Conservation (phyloP, 2,329 filamentous ascomycete species). For the Monilinia aucupariae region DNA sequence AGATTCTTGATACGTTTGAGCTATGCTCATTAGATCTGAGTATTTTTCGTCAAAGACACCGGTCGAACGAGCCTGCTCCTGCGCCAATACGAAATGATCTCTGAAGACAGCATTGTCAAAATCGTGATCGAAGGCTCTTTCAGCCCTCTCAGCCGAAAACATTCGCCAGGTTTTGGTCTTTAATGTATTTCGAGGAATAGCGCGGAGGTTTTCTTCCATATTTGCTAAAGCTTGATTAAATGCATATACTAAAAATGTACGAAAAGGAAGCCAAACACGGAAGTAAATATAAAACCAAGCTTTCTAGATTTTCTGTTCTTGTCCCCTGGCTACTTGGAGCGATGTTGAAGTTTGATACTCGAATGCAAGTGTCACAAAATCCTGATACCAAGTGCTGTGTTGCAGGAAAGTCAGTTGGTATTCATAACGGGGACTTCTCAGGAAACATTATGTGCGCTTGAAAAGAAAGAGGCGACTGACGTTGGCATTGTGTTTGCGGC, state of each 20-base stretch:
- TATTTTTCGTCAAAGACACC: conserved; percentile 11
- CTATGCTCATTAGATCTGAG: conserved; percentile 9
- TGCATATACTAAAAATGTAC: neutral
- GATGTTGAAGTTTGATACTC: conserved; percentile 19
- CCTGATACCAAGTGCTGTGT: conserved; percentile 16
- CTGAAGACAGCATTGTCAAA: conserved; percentile 13
- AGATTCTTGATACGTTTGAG: conserved; percentile 14
- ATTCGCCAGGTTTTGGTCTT: conserved; percentile 20
- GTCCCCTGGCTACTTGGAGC: conserved; percentile 20
- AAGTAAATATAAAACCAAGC: conserved; percentile 22
- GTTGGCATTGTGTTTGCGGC: conserved; percentile 11
- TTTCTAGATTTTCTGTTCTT: conserved; percentile 20
- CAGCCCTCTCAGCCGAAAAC: conserved; percentile 10
- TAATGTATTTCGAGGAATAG: conserved; percentile 8
- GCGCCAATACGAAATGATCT: conserved; percentile 15
- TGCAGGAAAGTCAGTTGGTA: neutral
- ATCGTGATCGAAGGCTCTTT: conserved; percentile 7
- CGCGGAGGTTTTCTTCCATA: conserved; percentile 19
- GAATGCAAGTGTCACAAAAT: conserved; percentile 20
- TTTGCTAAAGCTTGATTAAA: conserved; percentile 15
- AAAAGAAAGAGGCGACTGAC: neutral
- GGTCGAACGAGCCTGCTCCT: conserved; percentile 12
- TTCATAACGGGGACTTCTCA: neutral
- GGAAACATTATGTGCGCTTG: neutral
- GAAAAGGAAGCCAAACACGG: conserved; percentile 13